phyloP scores from a whole-genome alignment of 2,329 filamentous ascomycete species.

The Trichoderma oligosporum region DNA sequence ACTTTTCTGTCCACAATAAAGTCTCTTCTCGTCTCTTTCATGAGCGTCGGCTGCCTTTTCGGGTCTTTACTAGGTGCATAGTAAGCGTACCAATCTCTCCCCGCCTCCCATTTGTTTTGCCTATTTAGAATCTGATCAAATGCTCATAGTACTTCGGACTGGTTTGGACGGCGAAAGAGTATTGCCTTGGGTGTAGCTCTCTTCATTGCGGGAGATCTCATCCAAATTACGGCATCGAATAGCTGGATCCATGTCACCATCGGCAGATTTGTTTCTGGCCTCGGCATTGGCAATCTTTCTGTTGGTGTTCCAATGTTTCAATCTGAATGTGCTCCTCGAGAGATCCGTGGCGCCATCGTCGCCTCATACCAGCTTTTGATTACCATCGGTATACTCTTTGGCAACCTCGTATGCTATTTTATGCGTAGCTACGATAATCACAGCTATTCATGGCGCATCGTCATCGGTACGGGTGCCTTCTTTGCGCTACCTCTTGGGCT shows the following conservation, averaged over 20 bases:
- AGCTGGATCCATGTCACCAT: slow-evolving; percentile 64
- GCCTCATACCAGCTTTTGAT: slow-evolving; percentile 71
- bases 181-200: slow-evolving; percentile 51
- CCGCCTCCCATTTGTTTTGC: not conserved
- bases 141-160: slow-evolving; percentile 47
- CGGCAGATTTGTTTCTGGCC: slow-evolving; percentile 62
- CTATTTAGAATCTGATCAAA: not conserved
- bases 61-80: slow-evolving; percentile 52
- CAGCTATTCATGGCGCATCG: slow-evolving; percentile 57
- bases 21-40: slow-evolving; percentile 53
- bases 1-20: slow-evolving; percentile 43
- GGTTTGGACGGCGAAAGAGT: slow-evolving; percentile 54
- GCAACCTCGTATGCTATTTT: slow-evolving; percentile 54
- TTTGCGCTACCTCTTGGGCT: slow-evolving; percentile 51
- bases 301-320: slow-evolving; percentile 66
- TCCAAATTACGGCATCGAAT: slow-evolving; percentile 58
- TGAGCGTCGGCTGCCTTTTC: slow-evolving; percentile 53
- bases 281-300: slow-evolving; percentile 64
- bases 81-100: slow-evolving; percentile 25
- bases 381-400: slow-evolving; percentile 62
- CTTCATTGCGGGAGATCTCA: slow-evolving; percentile 61
- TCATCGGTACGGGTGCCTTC: slow-evolving; percentile 54
- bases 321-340: slow-evolving; percentile 58
- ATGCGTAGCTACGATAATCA: slow-evolving; percentile 41
- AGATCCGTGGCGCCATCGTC: slow-evolving; percentile 63